Conservation (phyloP, 2,329 filamentous ascomycete species). For the Dendrostoma leiphaemia region DNA sequence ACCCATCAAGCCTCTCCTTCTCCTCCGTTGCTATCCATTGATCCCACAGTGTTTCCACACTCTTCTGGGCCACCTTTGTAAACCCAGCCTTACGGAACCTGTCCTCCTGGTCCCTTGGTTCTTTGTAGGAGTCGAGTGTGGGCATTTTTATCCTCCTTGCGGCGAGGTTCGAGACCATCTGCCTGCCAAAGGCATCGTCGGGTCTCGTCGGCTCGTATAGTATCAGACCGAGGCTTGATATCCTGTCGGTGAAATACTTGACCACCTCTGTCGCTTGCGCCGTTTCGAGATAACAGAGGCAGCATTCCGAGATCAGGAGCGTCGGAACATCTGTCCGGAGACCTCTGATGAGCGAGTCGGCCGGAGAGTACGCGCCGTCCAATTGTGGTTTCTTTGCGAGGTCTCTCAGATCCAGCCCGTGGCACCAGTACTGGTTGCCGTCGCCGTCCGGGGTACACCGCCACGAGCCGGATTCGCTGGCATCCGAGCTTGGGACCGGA, state of each 20-base stretch:
- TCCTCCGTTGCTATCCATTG: slow-evolving; percentile 69
- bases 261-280: slow-evolving; percentile 63
- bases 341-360: slow-evolving; percentile 12
- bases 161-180: slow-evolving; percentile 89
- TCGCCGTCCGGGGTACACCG: slow-evolving; percentile 33
- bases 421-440: slow-evolving; percentile 50
- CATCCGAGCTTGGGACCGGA: slow-evolving; percentile 19
- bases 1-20: slow-evolving; percentile 71
- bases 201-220: slow-evolving; percentile 89
- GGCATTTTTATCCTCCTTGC: slow-evolving; percentile 80
- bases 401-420: slow-evolving; percentile 69
- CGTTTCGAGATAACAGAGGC: slow-evolving; percentile 80
- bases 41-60: slow-evolving; percentile 65
- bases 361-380: slow-evolving; percentile 16
- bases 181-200: slow-evolving; percentile 80
- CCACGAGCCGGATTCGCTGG: slow-evolving; percentile 36
- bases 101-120: slow-evolving; percentile 64
- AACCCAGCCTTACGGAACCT: slow-evolving; percentile 70
- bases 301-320: slow-evolving; percentile 90
- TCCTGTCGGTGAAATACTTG: slow-evolving; percentile 57
- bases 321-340: slow-evolving; percentile 66
- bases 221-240: slow-evolving; percentile 55
- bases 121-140: slow-evolving; percentile 71
- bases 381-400: slow-evolving; percentile 35
- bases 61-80: slow-evolving; percentile 36